Evolutionary conservation across 257 asterid species (phyloP), one percentile per base, ranked within the genome.

Genomic region (Echium plantagineum): DNA sequence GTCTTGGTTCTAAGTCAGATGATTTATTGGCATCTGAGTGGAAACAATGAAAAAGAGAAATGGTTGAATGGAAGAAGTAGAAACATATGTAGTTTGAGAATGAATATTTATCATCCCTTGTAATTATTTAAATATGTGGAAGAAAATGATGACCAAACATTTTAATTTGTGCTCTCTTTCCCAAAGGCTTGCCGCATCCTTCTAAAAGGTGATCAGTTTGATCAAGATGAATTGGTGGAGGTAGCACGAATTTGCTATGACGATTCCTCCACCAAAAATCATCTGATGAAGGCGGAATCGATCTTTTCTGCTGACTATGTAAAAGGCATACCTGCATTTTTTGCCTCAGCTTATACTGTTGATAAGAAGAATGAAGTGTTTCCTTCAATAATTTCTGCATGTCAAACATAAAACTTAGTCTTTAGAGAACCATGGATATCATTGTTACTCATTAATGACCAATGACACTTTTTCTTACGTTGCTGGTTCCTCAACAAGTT

Each of bases 181-280:
- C 59, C 59, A 69, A 72, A 85, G 98, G 96, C 95, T 69, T 73
- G 94, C 83, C n/a, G 73, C 74, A 81, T 84, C 67, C 80, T 70
- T 28, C 53, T 72, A 72, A 85, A 81, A 75, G 88, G 82, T 52
- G 94, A 84, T 58, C 78, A 69, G 35, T 48, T 21, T 75, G 95
- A 85, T 72, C 67, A 64, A 30, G 57, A 63, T 24, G 76, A 74
- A 70, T 51, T 75, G 74, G 72, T 74, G 57, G 94, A 69, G 57
- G 80, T 66, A 64, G 83, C 75, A 68, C 84, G 70, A 78, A 66
- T 67, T 70, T 67, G 70, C 63, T 64, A 75, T 66, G 87, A 83
- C 57, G 70, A 74, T 65, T 72, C 80, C 69, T 31, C 77, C 48
- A 78, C 94, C 64, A 74, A 81, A 65, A 77, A 68, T 58, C 89